Evolutionary conservation across 2,329 filamentous ascomycete species (phyloP).

Genomic region (Cercospora sp.): DNA sequence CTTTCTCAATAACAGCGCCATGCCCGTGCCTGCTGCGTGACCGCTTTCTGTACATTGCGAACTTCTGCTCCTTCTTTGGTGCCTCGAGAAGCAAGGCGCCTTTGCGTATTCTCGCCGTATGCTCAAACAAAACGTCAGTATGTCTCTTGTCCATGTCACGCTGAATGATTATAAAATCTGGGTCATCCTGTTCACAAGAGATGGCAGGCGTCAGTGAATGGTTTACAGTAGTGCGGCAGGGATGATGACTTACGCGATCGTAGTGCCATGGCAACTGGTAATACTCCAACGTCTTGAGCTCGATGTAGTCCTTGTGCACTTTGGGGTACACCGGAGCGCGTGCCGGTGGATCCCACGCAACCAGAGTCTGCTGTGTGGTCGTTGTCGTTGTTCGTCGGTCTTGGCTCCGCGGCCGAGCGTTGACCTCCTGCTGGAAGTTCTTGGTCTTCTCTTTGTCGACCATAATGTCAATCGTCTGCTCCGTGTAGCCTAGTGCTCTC

Average conservation of each 20-base stretch:
- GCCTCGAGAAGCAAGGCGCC: constrained; percentile 47
- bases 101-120: constrained; percentile 48
- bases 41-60: constrained; percentile 47
- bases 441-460: constrained; percentile 49
- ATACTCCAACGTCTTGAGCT: constrained; percentile 50
- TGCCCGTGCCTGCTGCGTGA: constrained; percentile 34
- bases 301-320: constrained; percentile 48
- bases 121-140: constrained; percentile 53
- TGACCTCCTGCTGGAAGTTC: constrained; percentile 36
- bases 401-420: constrained; percentile 16
- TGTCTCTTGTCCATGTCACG: constrained; percentile 51
- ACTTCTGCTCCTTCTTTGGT: constrained; percentile 44
- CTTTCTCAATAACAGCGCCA: constrained; percentile 23
- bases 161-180: constrained; percentile 52
- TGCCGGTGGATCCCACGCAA: constrained; percentile 18
- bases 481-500: constrained; percentile 47
- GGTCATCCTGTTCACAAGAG: constrained; percentile 40
- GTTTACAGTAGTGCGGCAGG: constrained; percentile 3
- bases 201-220: constrained; percentile 17
- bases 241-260: constrained; percentile 46
- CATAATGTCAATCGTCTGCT: constrained; percentile 51
- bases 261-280: constrained; percentile 52
- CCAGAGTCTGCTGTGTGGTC: constrained; percentile 6
- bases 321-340: constrained; percentile 49
- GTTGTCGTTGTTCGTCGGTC: constrained; percentile 13